Conservation (phyloP, 192 early-diverging fungal species). For the Entomortierella chlamydospora region DNA sequence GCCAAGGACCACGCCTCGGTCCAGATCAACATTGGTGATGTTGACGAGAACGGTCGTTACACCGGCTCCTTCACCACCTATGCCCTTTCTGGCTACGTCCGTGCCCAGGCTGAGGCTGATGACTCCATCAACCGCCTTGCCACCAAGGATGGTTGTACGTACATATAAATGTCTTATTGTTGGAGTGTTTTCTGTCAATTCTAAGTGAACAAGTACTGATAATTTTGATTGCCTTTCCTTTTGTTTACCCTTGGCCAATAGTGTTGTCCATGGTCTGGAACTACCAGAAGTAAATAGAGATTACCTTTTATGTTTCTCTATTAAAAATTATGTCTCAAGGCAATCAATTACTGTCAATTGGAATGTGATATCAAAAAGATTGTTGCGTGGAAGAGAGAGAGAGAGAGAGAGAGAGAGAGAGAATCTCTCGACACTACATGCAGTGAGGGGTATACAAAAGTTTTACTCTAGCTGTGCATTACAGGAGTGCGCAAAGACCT, state of each 20-base stretch:
- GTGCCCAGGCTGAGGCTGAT: constrained; percentile 90
- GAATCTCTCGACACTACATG: no score
- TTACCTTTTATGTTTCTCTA: background rate
- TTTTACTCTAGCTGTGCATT: no score
- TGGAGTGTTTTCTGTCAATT: no score
- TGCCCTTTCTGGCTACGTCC: constrained; percentile 93
- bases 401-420: no score
- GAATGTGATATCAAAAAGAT: background rate
- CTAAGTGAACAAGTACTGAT: no score
- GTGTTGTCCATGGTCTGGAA: constrained; percentile 55
- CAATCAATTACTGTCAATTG: no score
- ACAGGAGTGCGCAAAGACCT: no score
- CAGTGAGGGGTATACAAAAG: no score
- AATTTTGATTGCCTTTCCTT: no score
- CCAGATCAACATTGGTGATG: constrained; percentile 96
- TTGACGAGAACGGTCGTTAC: constrained; percentile 84
- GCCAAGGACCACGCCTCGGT: constrained; percentile 99
- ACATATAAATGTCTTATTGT: background rate
- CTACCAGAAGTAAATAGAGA: constrained; percentile 54
- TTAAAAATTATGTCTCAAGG: background rate
- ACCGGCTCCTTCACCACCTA: constrained; percentile 84
- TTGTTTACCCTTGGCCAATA: background rate
- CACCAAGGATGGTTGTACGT: constrained; percentile 73
- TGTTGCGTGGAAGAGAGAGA: no score
- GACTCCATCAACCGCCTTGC: constrained; percentile 96